phyloP scores from a whole-genome alignment of 2,329 filamentous ascomycete genomes.

The Hirsutella rhossiliensis region DNA sequence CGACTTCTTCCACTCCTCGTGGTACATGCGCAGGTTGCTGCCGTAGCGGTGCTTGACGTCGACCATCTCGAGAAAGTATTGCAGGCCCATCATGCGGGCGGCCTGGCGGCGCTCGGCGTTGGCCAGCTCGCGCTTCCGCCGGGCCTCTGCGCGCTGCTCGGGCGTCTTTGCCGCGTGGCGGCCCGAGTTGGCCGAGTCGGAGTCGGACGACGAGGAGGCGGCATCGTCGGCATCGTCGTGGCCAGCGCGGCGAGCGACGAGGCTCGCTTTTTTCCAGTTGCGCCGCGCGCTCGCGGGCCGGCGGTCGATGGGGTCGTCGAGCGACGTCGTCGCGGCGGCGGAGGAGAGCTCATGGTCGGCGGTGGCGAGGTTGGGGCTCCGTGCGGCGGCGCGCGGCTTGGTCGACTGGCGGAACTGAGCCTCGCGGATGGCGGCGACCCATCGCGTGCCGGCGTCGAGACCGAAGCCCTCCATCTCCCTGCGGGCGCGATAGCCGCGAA shows the following conservation, averaged over 20 bases:
- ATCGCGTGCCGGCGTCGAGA: slow-evolving; percentile 57
- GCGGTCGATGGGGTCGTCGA: slow-evolving; percentile 7
- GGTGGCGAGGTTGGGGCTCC: slow-evolving; percentile 5
- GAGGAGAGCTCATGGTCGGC: background rate
- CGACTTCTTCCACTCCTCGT: slow-evolving; percentile 69
- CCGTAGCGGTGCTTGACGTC: slow-evolving; percentile 82
- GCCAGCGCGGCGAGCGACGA: slow-evolving; percentile 60
- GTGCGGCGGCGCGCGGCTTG: slow-evolving; percentile 22
- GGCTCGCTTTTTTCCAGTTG: slow-evolving; percentile 65
- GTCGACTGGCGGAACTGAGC: slow-evolving; percentile 40
- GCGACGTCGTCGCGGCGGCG: slow-evolving; percentile 3
- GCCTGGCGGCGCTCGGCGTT: slow-evolving; percentile 48
- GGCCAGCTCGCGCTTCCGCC: slow-evolving; percentile 31
- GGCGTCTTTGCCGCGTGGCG: slow-evolving; percentile 5
- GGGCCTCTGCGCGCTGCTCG: slow-evolving; percentile 25
- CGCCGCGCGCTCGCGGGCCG: slow-evolving; percentile 35
- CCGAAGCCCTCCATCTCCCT: slow-evolving; percentile 58
- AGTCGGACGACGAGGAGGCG: slow-evolving; percentile 33
- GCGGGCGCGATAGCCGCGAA: slow-evolving; percentile 63
- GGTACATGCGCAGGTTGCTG: slow-evolving; percentile 69
- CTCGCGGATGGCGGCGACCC: slow-evolving; percentile 54
- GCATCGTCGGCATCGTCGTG: slow-evolving; percentile 51
- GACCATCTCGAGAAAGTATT: slow-evolving; percentile 80
- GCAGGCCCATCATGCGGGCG: slow-evolving; percentile 70
- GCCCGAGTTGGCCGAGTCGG: slow-evolving; percentile 26